A percentile compares a stretch with the other conserved stretches of the same genome.
These are phyloP conservation scores for Tuber umbilicatum DNA, from an alignment of 495 filamentous ascomycete genomes.

Conservation along the genomic window DNA sequence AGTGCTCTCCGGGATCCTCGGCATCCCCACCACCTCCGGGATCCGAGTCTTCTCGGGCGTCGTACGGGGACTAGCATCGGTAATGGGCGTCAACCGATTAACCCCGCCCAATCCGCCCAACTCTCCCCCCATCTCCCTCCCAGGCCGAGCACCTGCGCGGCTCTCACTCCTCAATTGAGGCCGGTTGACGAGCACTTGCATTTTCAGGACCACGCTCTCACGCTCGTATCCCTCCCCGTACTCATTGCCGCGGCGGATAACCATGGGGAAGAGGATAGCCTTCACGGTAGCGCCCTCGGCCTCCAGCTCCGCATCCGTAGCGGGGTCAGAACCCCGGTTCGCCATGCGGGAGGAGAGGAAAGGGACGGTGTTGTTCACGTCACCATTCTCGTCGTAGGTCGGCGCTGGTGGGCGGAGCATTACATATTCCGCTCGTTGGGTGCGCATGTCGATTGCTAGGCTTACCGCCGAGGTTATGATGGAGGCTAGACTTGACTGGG, in stretches of 20 bases:
- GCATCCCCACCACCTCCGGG: conserved; percentile 9
- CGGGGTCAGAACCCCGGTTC: conserved; percentile 66
- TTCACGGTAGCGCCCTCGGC: conserved; percentile 67
- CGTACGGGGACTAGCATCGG: conserved; percentile 30
- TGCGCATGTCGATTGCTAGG: conserved; percentile 92
- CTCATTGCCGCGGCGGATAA: conserved; percentile 91
- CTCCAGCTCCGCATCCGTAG: conserved; percentile 71
- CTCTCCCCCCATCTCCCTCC: not conserved
- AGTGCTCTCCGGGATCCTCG: conserved; percentile 35
- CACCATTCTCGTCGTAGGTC: conserved; percentile 87
- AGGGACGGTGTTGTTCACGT: conserved; percentile 68
- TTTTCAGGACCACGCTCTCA: conserved; percentile 86
- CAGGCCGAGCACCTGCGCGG: conserved; percentile 5
- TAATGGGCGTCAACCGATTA: conserved; percentile 35
- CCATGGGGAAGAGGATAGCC: conserved; percentile 85
- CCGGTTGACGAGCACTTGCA: conserved; percentile 72
- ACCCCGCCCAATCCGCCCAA: conserved; percentile 2
- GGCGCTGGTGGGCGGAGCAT: conserved; percentile 95
- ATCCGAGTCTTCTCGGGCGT: conserved; percentile 31
- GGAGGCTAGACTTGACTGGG: conserved; percentile 71
- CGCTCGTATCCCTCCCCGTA: conserved; percentile 68
- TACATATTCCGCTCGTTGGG: conserved; percentile 88
- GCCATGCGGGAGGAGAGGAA: conserved; percentile 94
- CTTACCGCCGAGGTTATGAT: conserved; percentile 76
- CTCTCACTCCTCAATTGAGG: conserved; percentile 35